phyloP scores from a whole-genome alignment of 768 basidiomycete species.

The Naganishia kalamii region DNA sequence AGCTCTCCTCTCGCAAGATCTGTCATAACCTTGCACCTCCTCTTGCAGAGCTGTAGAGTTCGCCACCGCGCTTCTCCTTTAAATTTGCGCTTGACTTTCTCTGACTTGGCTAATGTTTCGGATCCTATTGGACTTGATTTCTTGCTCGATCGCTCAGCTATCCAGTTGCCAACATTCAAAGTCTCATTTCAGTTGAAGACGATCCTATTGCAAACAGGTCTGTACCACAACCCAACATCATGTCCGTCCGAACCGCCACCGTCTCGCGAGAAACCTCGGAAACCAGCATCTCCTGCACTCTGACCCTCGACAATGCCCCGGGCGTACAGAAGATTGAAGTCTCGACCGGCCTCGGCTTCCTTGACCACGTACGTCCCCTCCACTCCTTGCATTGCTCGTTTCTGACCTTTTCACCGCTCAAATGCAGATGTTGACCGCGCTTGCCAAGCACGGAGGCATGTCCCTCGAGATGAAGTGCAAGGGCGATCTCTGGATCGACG shows the following conservation, averaged over 20 bases:
- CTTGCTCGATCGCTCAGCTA: neutral
- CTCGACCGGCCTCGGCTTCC: conserved; percentile 93
- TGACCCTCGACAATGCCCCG: conserved; percentile 74
- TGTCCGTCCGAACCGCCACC: conserved; percentile 40
- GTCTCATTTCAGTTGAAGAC: neutral
- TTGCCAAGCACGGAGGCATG: conserved; percentile 95
- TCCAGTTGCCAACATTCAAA: neutral
- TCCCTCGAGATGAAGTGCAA: conserved; percentile 82
- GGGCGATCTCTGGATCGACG: conserved; percentile 95
- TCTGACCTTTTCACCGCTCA: neutral
- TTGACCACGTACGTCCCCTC: conserved; percentile 76
- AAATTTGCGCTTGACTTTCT: neutral
- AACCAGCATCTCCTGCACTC: conserved; percentile 73
- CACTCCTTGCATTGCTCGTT: too few relatives aligned
- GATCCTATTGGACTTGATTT: neutral
- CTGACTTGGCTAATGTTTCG: neutral
- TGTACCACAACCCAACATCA: neutral
- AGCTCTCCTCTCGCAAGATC: too few relatives aligned
- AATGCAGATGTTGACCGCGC: conserved; percentile 86
- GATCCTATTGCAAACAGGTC: neutral
- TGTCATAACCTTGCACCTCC: too few relatives aligned
- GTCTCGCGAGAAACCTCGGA: conserved; percentile 82
- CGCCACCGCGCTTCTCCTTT: neutral
- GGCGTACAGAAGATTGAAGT: conserved; percentile 64
- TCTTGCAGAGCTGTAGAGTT: too few relatives aligned